Evolutionary conservation across 352 stramenopile genomes (phyloP), one percentile per base, ranked within the genome.

Genomic region (Phytophthora rubi): DNA sequence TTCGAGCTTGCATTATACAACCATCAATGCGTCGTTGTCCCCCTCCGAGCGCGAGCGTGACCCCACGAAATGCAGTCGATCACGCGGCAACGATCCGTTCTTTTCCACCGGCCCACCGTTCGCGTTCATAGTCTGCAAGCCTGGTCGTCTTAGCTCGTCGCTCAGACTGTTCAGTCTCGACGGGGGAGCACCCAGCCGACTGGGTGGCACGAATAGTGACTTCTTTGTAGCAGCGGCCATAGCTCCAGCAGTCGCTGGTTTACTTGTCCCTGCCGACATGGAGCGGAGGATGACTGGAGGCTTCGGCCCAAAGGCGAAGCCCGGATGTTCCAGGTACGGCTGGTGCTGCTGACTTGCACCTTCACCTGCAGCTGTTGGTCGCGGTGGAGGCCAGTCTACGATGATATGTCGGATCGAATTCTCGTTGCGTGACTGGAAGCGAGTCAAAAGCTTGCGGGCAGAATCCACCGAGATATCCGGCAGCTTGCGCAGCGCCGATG

Each of bases 401-500:
- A 89, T 80, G 53, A 89, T 75, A 33, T 87, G 77, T 2, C 75
- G 76, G 16, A 89, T 83, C 2, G 81, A 79, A 42, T 86, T 76
- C 51, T 80, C 78, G 18, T 86, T 87, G 26, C 77, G 69, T n/a
- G 77, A 73, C 62, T 89, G 76, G 44, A 89, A 89, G 0, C 79
- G 77, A 1, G 65, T 66, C 65, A 89, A 55, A 10, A 89, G 58
- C 53, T 81, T 86, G 5, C 69, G 71, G 10, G 84, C 84, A 32
- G 76, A 75, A 16, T 88, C 72, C 28, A 92, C 74, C 3, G 84
- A 87, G 6, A 92, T 64, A 26, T 90, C 79, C 0, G 84, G 84
- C 15, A 92, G 51, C 35, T 92, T 92, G 9, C 79, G 79, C 23
- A 89, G 58, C 21, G 81, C 81, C 1, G 77, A 59, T 6, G 81